Conservation (phyloP, 1,284 basidiomycete genomes). For the Ceraceosorus bombacis region DNA sequence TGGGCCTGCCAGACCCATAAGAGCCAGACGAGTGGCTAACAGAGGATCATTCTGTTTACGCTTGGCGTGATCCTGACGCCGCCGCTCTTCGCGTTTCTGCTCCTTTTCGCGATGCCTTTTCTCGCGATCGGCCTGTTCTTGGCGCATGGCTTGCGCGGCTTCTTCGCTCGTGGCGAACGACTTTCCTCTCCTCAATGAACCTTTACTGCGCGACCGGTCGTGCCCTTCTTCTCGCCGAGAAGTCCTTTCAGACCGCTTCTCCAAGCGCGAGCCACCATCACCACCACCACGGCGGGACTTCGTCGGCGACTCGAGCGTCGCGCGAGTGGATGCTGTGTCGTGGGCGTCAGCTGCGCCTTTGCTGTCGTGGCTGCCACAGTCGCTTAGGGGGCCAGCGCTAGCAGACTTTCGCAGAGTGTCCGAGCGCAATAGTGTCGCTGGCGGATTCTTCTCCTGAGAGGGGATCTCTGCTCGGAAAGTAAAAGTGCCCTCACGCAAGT, state of each 20-base stretch:
- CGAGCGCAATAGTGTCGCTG: slow-evolving; percentile 10
- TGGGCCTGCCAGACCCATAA: slow-evolving; percentile 15
- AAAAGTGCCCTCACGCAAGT: slow-evolving; percentile 9
- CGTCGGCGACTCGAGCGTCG: background rate
- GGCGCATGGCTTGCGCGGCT: slow-evolving; percentile 22
- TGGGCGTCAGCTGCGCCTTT: slow-evolving; percentile 10
- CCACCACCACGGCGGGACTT: slow-evolving; percentile 1
- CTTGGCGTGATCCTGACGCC: slow-evolving; percentile 24
- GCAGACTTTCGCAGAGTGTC: slow-evolving; percentile 1
- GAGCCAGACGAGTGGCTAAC: slow-evolving; percentile 26
- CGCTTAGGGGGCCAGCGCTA: background rate
- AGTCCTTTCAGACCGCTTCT: background rate
- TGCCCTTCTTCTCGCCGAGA: slow-evolving; percentile 1
- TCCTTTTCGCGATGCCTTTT: slow-evolving; percentile 19
- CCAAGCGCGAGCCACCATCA: background rate
- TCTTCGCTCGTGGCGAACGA: slow-evolving; percentile 28
- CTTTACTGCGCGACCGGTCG: too few relatives aligned
- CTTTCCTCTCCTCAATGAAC: too few relatives aligned
- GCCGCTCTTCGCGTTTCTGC: slow-evolving; percentile 15
- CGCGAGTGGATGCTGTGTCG: background rate
- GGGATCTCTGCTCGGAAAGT: slow-evolving; percentile 5
- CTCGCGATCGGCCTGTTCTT: slow-evolving; percentile 21
- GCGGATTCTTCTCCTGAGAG: background rate
- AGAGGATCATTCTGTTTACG: slow-evolving; percentile 33
- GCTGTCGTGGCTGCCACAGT: slow-evolving; percentile 2